A percentile compares a stretch with the other conserved stretches of the same genome.
Evolutionary conservation across 345 rosid species (phyloP).

Genomic region (Dimocarpus longan): DNA sequence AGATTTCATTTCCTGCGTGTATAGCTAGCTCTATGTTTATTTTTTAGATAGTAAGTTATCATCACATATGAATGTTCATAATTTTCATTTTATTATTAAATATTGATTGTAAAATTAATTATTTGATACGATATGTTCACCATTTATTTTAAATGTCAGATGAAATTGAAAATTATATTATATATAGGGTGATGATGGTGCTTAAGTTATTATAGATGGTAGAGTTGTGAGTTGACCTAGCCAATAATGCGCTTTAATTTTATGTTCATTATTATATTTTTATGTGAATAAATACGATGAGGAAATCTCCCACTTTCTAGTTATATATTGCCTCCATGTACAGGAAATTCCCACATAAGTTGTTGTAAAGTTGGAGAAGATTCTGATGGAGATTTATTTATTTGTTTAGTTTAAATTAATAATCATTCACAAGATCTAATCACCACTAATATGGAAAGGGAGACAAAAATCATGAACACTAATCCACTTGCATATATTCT

Average conservation of each 20-base stretch:
- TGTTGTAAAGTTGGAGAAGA: slow-evolving; percentile 22
- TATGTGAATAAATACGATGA: neutral
- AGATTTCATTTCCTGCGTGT: no score
- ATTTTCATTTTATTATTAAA: no score
- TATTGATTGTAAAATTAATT: no score
- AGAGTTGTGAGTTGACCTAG: neutral
- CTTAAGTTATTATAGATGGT: no score
- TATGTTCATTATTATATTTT: neutral
- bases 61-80: no score
- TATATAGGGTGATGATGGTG: no score
- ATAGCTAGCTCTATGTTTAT: no score
- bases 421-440: slow-evolving; percentile 16
- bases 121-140: no score
- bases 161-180: no score
- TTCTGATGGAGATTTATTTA: slow-evolving; percentile 15
- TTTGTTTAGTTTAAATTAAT: neutral
- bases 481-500: slow-evolving; percentile 33
- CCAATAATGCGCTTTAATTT: neutral
- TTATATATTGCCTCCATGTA: slow-evolving; percentile 21
- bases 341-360: neutral
- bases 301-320: slow-evolving; percentile 24
- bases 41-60: no score
- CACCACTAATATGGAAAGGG: slow-evolving; percentile 24
- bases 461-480: slow-evolving; percentile 27
- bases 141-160: no score